These are phyloP conservation scores for Ophiosphaerella narmari DNA, from an alignment of 2,329 filamentous ascomycete genomes.

Conservation along the genomic window DNA sequence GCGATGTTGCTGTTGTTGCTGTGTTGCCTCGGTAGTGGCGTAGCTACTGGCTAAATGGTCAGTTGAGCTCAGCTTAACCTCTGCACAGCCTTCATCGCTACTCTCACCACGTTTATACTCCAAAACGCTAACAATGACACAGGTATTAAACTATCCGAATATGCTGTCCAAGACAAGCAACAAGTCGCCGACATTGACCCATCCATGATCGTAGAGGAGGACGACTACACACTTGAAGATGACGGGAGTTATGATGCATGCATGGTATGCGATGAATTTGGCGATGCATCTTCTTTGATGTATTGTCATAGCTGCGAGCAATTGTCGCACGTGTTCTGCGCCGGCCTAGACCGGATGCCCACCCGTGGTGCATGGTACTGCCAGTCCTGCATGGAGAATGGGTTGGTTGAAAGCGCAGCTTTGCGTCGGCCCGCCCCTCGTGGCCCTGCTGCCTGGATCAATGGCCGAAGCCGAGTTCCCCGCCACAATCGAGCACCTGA, in stretches of 20 bases:
- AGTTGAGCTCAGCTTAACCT: slow-evolving; percentile 33
- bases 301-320: slow-evolving; percentile 91
- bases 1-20: slow-evolving; percentile 18
- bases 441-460: slow-evolving; percentile 39
- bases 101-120: slow-evolving; percentile 6
- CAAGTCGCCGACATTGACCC: slow-evolving; percentile 90
- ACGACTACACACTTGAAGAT: slow-evolving; percentile 60
- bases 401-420: slow-evolving; percentile 44
- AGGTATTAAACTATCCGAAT: slow-evolving; percentile 64
- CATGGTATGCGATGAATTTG: slow-evolving; percentile 78
- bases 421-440: slow-evolving; percentile 28
- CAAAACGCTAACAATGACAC: slow-evolving; percentile 15
- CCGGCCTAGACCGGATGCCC: slow-evolving; percentile 79
- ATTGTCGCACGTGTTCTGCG: slow-evolving; percentile 88
- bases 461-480: slow-evolving; percentile 34
- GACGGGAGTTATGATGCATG: slow-evolving; percentile 65
- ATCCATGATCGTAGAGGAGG: slow-evolving; percentile 73
- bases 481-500: slow-evolving; percentile 39
- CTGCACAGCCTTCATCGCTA: slow-evolving; percentile 10
- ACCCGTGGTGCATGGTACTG: slow-evolving; percentile 82
- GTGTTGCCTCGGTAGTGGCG: slow-evolving; percentile 15
- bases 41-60: slow-evolving; percentile 35
- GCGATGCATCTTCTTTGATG: slow-evolving; percentile 82
- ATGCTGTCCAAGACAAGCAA: slow-evolving; percentile 76
- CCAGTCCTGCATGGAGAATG: slow-evolving; percentile 68